A percentile compares a stretch with the other conserved stretches of the same genome.
These are phyloP conservation scores for Saccharomycopsis fermentans DNA, from an alignment of 805 yeast genomes.

Conservation along the genomic window DNA sequence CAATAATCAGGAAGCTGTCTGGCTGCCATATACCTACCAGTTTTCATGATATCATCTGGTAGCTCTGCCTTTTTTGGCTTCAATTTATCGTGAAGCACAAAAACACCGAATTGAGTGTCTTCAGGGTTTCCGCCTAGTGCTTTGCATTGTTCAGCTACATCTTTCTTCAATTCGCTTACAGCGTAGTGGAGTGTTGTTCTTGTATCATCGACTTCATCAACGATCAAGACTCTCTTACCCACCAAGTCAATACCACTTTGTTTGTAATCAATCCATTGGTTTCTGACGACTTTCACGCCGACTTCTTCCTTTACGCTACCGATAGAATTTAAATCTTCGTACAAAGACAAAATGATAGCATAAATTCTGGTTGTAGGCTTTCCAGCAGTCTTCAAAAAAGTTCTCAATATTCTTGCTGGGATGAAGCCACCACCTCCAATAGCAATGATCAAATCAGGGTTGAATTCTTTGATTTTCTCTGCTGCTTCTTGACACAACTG, in stretches of 20 bases:
- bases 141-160: constrained; percentile 50
- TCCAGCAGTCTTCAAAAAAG: constrained; percentile 83
- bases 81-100: constrained; percentile 67
- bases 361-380: constrained; percentile 84
- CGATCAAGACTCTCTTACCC: constrained; percentile 62
- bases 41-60: constrained; percentile 51
- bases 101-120: constrained; percentile 59
- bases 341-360: constrained; percentile 87
- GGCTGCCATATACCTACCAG: constrained; percentile 61
- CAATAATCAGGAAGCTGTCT: constrained; percentile 68
- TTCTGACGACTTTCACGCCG: constrained; percentile 64
- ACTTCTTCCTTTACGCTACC: constrained; percentile 45
- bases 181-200: constrained; percentile 80
- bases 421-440: constrained; percentile 98
- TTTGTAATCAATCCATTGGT: constrained; percentile 75
- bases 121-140: constrained; percentile 41
- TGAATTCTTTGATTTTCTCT: constrained; percentile 52
- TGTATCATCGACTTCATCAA: constrained; percentile 82
- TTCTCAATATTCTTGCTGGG: constrained; percentile 92
- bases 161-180: constrained; percentile 61
- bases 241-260: constrained; percentile 41
- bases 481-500: constrained; percentile 59
- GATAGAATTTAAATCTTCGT: constrained; percentile 66
- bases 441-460: constrained; percentile 87
- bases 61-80: constrained; percentile 65